Evolutionary conservation across 1,284 basidiomycete genomes (phyloP).

Genomic region (Clitocybe nebularis): DNA sequence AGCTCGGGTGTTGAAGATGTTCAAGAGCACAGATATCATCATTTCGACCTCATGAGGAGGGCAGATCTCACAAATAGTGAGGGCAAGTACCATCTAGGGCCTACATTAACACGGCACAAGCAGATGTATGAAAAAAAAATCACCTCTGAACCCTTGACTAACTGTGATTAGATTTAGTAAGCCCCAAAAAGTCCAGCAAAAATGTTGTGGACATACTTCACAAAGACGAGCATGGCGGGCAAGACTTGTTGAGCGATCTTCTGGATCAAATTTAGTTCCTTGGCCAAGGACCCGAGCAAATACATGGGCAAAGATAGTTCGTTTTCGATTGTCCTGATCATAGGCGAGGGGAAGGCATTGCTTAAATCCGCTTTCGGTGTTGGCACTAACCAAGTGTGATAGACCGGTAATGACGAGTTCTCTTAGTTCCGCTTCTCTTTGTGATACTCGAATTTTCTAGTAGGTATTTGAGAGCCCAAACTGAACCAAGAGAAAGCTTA

Average conservation of each 20-base stretch:
- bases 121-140: too few relatives aligned
- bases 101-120: too few relatives aligned
- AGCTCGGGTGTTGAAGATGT: conserved; percentile 79
- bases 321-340: conserved; percentile 68
- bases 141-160: conserved; percentile 74
- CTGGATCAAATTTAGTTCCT: conserved; percentile 68
- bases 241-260: conserved; percentile 49
- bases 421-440: conserved; percentile 58
- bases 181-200: background rate
- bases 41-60: conserved; percentile 76
- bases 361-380: conserved; percentile 87
- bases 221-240: conserved; percentile 56
- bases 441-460: conserved; percentile 44
- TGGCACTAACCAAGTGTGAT: conserved; percentile 78
- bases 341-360: conserved; percentile 83
- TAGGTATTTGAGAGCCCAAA: conserved; percentile 10
- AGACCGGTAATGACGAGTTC: conserved; percentile 76
- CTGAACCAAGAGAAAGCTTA: background rate
- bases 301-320: conserved; percentile 84
- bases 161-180: conserved; percentile 32
- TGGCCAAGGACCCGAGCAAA: conserved; percentile 83
- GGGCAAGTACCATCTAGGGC: conserved; percentile 65
- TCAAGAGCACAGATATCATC: conserved; percentile 83
- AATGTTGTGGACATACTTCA: conserved; percentile 61
- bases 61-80: conserved; percentile 85